A percentile compares a stretch with the other conserved stretches of the same genome.
phyloP scores from a whole-genome alignment of 345 rosid genomes.

The Sapria himalayana region DNA sequence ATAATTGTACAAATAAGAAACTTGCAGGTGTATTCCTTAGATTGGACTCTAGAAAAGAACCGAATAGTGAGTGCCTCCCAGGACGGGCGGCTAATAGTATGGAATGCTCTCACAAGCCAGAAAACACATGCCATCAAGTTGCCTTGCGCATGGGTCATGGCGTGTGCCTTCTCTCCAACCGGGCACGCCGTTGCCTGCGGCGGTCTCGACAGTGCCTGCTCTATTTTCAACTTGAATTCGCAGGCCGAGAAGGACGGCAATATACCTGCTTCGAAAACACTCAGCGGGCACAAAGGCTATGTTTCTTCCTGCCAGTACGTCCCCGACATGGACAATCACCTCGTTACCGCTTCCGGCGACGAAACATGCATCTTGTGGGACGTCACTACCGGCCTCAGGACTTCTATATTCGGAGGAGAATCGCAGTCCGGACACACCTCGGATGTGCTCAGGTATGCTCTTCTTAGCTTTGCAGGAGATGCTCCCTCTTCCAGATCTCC shows the following conservation, averaged over 20 bases:
- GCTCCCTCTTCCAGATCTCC: neutral
- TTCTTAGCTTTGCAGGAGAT: neutral
- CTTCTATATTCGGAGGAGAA: constrained; percentile 93
- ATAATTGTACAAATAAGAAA: too few relatives aligned
- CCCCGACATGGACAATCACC: constrained; percentile 69
- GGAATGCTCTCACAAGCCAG: constrained; percentile 97
- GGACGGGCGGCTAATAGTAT: constrained; percentile 80
- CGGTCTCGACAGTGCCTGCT: constrained; percentile 84
- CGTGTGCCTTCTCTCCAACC: constrained; percentile 88
- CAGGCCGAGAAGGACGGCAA: constrained; percentile 70
- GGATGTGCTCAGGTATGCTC: constrained; percentile 68
- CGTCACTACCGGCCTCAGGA: constrained; percentile 77
- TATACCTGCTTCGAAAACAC: constrained; percentile 52
- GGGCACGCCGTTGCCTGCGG: constrained; percentile 96
- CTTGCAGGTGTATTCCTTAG: constrained; percentile 66
- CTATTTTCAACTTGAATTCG: constrained; percentile 79
- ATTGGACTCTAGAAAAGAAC: constrained; percentile 78
- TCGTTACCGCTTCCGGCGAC: constrained; percentile 82
- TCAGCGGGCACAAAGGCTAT: constrained; percentile 81
- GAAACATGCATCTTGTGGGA: constrained; percentile 93
- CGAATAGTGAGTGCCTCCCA: constrained; percentile 90
- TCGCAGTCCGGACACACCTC: constrained; percentile 94
- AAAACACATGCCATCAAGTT: constrained; percentile 89
- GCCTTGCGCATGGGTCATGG: constrained; percentile 96
- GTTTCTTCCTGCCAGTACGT: constrained; percentile 89